Conservation (phyloP, 73 alveolate genomes). For the Paraurostyla sp. region DNA sequence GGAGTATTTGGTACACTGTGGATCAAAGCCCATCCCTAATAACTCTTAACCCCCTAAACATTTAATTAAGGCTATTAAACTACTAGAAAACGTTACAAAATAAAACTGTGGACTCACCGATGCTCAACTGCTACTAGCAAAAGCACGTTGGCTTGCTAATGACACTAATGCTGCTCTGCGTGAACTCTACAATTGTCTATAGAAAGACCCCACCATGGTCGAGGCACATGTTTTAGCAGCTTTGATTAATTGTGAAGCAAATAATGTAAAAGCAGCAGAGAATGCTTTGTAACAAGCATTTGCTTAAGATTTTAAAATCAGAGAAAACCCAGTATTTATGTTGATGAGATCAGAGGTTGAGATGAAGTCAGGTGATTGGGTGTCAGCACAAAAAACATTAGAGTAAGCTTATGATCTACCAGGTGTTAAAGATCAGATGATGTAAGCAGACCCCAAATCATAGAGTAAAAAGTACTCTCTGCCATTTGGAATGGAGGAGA, state of each 20-base stretch:
- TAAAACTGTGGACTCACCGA: slow-evolving; percentile 89
- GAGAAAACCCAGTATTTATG: slow-evolving; percentile 93
- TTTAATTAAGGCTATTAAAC: slow-evolving; percentile 86
- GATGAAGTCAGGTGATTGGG: slow-evolving; percentile 74
- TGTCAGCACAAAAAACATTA: slow-evolving; percentile 76
- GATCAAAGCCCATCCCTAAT: slow-evolving; percentile 70
- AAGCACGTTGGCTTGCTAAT: slow-evolving; percentile 86
- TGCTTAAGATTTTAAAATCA: slow-evolving; percentile 86
- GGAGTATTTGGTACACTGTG: slow-evolving; percentile 85
- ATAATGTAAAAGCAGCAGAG: slow-evolving; percentile 81
- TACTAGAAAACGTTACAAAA: slow-evolving; percentile 87
- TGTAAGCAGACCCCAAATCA: not conserved
- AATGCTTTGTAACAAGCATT: slow-evolving; percentile 88
- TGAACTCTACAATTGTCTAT: slow-evolving; percentile 73
- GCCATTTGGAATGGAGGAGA: slow-evolving; percentile 83
- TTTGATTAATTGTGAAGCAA: slow-evolving; percentile 80
- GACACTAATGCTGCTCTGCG: slow-evolving; percentile 82
- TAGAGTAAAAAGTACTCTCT: slow-evolving; percentile 64
- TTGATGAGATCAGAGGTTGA: slow-evolving; percentile 90
- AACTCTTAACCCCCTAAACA: slow-evolving; percentile 79
- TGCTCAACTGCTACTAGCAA: slow-evolving; percentile 88
- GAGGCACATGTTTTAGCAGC: slow-evolving; percentile 92
- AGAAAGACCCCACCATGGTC: slow-evolving; percentile 87
- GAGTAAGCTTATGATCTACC: slow-evolving; percentile 78
- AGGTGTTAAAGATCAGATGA: slow-evolving; percentile 69